phyloP scores from a whole-genome alignment of 2,329 filamentous ascomycete genomes.

The Stagonosporopsis chrysanthemi region DNA sequence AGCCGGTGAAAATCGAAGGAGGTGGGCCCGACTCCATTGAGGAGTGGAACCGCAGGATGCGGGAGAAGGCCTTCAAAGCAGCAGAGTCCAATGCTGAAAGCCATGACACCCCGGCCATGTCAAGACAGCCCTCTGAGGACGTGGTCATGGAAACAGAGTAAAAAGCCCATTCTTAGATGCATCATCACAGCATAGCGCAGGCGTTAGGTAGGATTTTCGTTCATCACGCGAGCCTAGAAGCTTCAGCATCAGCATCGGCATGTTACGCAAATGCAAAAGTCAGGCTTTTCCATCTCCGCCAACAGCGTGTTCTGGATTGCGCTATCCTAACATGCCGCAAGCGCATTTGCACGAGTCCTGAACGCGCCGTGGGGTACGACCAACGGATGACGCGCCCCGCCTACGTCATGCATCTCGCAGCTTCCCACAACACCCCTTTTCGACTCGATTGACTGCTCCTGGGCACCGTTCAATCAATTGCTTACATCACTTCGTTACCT shows the following conservation, averaged over 20 bases:
- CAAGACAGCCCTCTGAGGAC: conserved; percentile 33
- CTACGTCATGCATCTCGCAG: conserved; percentile 37
- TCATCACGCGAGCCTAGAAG: background rate
- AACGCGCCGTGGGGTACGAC: conserved; percentile 24
- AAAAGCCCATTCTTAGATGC: conserved; percentile 15
- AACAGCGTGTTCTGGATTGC: conserved; percentile 14
- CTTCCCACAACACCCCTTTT: conserved; percentile 7
- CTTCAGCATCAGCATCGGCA: conserved; percentile 2
- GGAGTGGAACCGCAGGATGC: conserved; percentile 63
- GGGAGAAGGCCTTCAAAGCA: conserved; percentile 38
- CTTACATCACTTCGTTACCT: background rate
- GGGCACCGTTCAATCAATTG: background rate
- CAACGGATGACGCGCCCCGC: conserved; percentile 39
- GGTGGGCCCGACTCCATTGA: conserved; percentile 71
- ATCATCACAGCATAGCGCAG: conserved; percentile 45
- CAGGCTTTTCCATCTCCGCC: conserved; percentile 1
- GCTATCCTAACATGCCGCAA: conserved; percentile 11
- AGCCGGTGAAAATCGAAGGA: conserved; percentile 79
- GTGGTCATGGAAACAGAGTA: conserved; percentile 38
- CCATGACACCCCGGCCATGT: conserved; percentile 25
- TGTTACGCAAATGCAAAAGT: conserved; percentile 20
- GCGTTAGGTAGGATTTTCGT: conserved; percentile 31
- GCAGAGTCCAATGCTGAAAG: conserved; percentile 36
- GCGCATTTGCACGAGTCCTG: conserved; percentile 16
- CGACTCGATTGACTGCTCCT: background rate